Percentiles rank a stretch among this genome's conserved stretches.
phyloP scores from a whole-genome alignment of 768 basidiomycete genomes.

The Leucocoprinus birnbaumii region DNA sequence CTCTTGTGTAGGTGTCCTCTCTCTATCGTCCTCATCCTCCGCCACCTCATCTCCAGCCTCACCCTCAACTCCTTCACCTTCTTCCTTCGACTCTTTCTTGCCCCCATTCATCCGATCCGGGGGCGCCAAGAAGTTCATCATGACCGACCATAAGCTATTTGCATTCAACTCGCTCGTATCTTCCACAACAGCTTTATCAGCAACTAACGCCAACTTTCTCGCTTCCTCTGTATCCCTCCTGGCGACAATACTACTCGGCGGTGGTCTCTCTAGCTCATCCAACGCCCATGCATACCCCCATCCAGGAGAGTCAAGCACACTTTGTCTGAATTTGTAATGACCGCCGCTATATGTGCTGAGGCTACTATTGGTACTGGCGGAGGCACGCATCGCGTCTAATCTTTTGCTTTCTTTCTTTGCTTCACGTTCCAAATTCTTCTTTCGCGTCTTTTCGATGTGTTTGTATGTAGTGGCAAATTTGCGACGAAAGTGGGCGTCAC shows the following conservation, averaged over 20 bases:
- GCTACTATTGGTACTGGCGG: constrained; percentile 19
- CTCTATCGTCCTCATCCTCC: neutral
- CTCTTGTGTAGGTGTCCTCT: neutral
- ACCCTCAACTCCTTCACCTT: constrained; percentile 4
- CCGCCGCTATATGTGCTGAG: neutral
- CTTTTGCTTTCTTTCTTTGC: constrained; percentile 59
- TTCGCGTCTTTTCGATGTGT: constrained; percentile 64
- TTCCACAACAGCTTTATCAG: constrained; percentile 63
- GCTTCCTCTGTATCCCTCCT: constrained; percentile 85
- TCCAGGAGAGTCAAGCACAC: constrained; percentile 41
- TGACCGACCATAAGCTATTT: constrained; percentile 70
- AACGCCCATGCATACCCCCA: constrained; percentile 89
- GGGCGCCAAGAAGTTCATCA: constrained; percentile 62
- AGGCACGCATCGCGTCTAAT: constrained; percentile 33
- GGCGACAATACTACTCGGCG: constrained; percentile 90
- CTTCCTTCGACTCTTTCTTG: constrained; percentile 4
- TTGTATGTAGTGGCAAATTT: constrained; percentile 60
- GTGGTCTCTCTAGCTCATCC: constrained; percentile 77
- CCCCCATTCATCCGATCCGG: constrained; percentile 38
- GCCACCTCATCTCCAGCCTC: neutral
- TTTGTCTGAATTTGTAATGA: constrained; percentile 24
- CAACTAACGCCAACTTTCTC: constrained; percentile 64
- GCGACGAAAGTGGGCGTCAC: constrained; percentile 55
- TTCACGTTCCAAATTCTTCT: constrained; percentile 55
- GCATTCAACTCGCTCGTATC: constrained; percentile 56